Conservation (phyloP, 805 yeast genomes). For the Candida glaebosa region DNA sequence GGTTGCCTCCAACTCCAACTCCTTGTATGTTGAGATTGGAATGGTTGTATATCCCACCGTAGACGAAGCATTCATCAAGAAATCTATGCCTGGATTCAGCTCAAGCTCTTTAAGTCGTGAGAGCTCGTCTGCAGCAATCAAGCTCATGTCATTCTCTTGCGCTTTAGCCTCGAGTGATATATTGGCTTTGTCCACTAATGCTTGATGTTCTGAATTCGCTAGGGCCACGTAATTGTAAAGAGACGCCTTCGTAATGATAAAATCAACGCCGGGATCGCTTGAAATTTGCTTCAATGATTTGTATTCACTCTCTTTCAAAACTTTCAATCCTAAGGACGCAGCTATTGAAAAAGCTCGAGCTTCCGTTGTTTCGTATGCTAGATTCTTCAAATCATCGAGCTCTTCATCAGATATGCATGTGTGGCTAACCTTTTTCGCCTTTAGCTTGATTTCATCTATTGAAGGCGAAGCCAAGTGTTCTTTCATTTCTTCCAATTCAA, state of each 20-base stretch:
- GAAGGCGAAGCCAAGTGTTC: constrained; percentile 8
- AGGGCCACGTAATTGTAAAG: constrained; percentile 12
- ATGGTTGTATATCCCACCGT: constrained; percentile 12
- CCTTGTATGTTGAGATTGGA: constrained; percentile 10
- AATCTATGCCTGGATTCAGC: constrained; percentile 22
- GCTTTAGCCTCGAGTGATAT: constrained; percentile 17
- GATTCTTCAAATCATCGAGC: constrained; percentile 7
- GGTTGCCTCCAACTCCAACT: constrained; percentile 8
- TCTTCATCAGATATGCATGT: constrained; percentile 9
- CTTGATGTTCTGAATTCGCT: constrained; percentile 12
- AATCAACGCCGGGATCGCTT: constrained; percentile 28
- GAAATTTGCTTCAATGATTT: constrained; percentile 3
- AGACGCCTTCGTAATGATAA: constrained; percentile 17
- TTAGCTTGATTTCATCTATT: constrained; percentile 5
- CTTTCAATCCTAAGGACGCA: constrained; percentile 3
- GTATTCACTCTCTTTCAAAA: constrained; percentile 7
- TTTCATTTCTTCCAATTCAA: not conserved
- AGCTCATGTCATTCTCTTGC: constrained; percentile 12
- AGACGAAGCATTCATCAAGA: constrained; percentile 20
- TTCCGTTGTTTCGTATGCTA: constrained; percentile 4
- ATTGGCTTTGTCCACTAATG: constrained; percentile 9
- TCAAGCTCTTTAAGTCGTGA: constrained; percentile 8
- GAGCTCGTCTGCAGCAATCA: constrained; percentile 11
- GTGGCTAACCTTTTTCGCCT: constrained; percentile 39
- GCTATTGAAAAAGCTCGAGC: constrained; percentile 5